Evolutionary conservation across 2,329 filamentous ascomycete species (phyloP).

Genomic region (Pyrenochaeta sp.): DNA sequence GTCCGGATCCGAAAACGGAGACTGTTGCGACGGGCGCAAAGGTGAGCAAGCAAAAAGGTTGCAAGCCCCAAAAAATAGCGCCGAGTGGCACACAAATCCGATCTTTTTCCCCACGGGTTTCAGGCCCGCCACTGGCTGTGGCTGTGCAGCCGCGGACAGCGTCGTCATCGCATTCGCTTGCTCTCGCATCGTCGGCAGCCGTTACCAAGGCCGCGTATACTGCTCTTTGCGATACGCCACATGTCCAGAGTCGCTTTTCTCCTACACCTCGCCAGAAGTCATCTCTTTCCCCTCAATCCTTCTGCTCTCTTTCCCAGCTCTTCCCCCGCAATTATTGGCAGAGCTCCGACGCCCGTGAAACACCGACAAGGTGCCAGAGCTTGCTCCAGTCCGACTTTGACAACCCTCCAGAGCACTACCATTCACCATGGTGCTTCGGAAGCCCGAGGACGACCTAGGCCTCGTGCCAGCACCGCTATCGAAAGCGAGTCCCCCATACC

Average conservation of each 20-base stretch:
- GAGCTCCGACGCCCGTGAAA: not conserved
- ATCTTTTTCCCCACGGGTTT: not conserved
- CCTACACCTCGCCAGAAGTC: not conserved
- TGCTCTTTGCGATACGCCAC: not conserved
- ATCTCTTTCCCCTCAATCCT: not conserved
- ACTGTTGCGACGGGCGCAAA: not conserved
- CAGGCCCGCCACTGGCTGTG: not conserved
- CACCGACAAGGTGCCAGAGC: not conserved
- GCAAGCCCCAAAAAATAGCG: too few species aligned
- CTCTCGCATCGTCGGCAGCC: constrained; percentile 5
- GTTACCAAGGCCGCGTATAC: constrained; percentile 11
- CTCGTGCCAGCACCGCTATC: constrained; percentile 53
- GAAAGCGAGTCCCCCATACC: constrained; percentile 56
- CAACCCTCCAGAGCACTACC: constrained; percentile 1
- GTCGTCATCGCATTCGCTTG: constrained; percentile 23
- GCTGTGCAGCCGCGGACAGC: not conserved
- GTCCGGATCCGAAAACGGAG: not conserved
- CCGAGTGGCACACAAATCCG: not conserved
- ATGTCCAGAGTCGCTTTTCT: not conserved
- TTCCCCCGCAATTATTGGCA: not conserved
- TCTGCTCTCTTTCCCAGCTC: not conserved
- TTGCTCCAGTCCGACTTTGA: not conserved
- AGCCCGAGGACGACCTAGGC: constrained; percentile 45
- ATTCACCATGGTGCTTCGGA: constrained; percentile 57
- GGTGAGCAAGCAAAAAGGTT: too few species aligned